A percentile compares a stretch with the other conserved stretches of the same genome.
phyloP scores from a whole-genome alignment of 2,329 filamentous ascomycete species.

The Aspergillus texensis region DNA sequence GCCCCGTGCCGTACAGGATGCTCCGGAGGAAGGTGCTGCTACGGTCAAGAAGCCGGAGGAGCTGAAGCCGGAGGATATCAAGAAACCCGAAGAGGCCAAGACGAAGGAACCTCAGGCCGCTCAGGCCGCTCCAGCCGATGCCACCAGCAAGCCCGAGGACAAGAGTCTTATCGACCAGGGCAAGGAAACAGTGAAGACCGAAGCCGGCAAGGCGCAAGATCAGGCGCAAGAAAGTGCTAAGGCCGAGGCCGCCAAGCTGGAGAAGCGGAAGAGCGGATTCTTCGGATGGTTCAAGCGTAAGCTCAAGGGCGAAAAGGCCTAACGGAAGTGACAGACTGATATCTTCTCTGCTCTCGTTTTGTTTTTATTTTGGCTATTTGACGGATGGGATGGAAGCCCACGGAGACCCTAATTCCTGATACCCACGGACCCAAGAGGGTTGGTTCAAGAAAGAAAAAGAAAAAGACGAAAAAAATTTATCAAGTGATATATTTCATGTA shows the following conservation, averaged over 20 bases:
- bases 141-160: conserved; percentile 15
- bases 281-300: conserved; percentile 30
- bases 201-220: conserved; percentile 14
- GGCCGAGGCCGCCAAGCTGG: conserved; percentile 19
- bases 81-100: conserved; percentile 17
- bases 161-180: conserved; percentile 11
- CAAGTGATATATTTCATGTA: conserved; percentile 8
- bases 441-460: conserved; percentile 1
- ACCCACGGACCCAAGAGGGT: conserved; percentile 11
- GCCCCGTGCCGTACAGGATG: not conserved
- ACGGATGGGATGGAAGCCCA: conserved; percentile 4
- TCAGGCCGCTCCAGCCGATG: conserved; percentile 7
- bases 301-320: conserved; percentile 2
- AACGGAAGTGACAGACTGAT: not conserved
- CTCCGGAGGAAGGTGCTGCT: not conserved
- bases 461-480: conserved; percentile 2
- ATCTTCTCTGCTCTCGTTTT: not conserved
- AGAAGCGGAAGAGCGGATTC: conserved; percentile 32
- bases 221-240: conserved; percentile 12
- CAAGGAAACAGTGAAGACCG: conserved; percentile 14
- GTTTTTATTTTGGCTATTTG: conserved; percentile 3
- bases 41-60: conserved; percentile 6
- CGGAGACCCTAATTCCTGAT: conserved; percentile 13
- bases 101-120: conserved; percentile 9
- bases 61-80: conserved; percentile 10